Base-by-base conservation (phyloP, 768 basidiomycete genomes). In the Pleurotus citrinopileatus region DNA sequence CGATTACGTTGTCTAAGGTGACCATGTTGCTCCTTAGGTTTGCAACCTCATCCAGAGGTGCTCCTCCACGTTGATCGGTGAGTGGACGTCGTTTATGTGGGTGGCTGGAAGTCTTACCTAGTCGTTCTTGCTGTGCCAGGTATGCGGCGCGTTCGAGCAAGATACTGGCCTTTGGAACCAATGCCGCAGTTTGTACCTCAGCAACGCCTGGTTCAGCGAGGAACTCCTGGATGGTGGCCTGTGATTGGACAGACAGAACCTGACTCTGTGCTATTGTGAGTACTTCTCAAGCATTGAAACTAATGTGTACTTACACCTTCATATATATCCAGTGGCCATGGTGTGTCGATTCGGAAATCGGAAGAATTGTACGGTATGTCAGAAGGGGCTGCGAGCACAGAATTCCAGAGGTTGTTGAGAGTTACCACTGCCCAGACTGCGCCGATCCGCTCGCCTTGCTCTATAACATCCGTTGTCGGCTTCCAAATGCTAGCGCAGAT, bases 341-440 rank as follows among this genome's bases (percentile, higher is more conserved):
- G 71, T 3, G 69, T 69, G 48, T 73, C 71, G 38, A 72, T 60
- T 13, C 57, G 45, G 53, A 63, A 46, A 44, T 60, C 58, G 13
- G 71, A 61, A 20, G 73, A 69, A 48, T 70, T 68, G 45, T 76
- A 73, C 19, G 73, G 68, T 34, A 80, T 69, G 3, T 68, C 73
- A 0, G 75, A 71, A 8, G 77, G 73, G 2, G 71, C 69, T 26
- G 73, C 75, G 25, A 75, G 70, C 2, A 70, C 69, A 9, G 76
- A 71, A 17, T 73, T 65, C 76, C 76, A 80, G 54, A 70, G 75
- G 34, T 75, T 72, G 59, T 80, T 79, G 42, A 81, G 60, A 17
- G 72, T 64, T 3, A 71, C 55, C 0, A 65, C 66, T 5, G 68
- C 63, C 70, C 72, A 73, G 26, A 72, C 70, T 2, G 64, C 70